phyloP scores from a whole-genome alignment of 371 early-diverging fungal species.

The Mortierella sp. region DNA sequence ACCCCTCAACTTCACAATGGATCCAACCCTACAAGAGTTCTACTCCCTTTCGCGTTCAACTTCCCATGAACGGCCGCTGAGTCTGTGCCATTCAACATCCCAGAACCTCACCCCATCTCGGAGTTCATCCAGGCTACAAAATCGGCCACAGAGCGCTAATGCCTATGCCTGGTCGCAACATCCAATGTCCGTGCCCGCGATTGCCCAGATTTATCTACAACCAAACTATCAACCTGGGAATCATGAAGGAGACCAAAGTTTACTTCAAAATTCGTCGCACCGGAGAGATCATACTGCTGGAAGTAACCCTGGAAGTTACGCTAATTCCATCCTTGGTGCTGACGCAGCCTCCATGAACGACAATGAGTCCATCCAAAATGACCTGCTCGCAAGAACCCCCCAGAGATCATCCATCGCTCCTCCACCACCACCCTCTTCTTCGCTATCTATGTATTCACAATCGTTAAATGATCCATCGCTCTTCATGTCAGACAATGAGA shows the following conservation, averaged over 20 bases:
- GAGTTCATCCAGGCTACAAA: conserved; percentile 13
- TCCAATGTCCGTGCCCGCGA: conserved; percentile 33
- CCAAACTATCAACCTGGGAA: conserved; percentile 10
- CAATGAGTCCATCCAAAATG: background rate
- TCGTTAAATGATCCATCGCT: background rate
- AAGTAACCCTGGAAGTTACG: background rate
- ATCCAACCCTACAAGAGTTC: conserved; percentile 46
- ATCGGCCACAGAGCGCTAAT: conserved; percentile 8
- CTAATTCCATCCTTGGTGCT: background rate
- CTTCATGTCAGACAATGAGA: conserved; percentile 1
- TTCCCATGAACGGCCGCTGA: conserved; percentile 20
- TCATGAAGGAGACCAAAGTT: background rate
- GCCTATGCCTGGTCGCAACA: conserved; percentile 23
- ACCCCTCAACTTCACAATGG: conserved; percentile 10
- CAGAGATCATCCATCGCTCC: background rate
- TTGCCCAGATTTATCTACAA: conserved; percentile 26
- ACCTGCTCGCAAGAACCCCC: background rate
- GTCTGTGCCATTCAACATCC: conserved; percentile 6
- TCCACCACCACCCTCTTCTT: background rate
- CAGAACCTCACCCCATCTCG: conserved; percentile 19
- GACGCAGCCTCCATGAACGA: background rate
- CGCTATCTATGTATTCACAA: background rate
- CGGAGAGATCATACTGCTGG: conserved; percentile 23
- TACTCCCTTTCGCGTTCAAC: conserved; percentile 45
- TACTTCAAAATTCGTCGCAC: background rate